These are phyloP conservation scores for Fusarium globosum DNA, from an alignment of 2,329 filamentous ascomycete genomes.

Conservation along the genomic window DNA sequence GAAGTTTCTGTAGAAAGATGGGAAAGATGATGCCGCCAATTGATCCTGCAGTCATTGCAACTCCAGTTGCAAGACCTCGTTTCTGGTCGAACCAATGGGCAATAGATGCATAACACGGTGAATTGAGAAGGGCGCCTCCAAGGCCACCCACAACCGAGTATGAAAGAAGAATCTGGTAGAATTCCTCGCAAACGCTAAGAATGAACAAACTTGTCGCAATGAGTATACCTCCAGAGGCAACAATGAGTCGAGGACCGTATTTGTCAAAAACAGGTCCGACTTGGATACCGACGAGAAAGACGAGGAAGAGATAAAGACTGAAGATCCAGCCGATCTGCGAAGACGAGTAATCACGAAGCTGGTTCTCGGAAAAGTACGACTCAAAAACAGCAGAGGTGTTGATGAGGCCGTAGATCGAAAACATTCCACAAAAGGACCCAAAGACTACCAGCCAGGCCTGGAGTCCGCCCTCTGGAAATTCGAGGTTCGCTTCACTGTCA, in stretches of 20 bases:
- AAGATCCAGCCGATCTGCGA: conserved; percentile 88
- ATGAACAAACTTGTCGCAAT: conserved; percentile 72
- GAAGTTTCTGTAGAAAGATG: conserved; percentile 58
- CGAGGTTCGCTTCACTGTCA: not conserved
- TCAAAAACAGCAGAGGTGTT: conserved; percentile 71
- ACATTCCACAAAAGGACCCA: conserved; percentile 74
- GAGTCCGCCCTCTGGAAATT: conserved; percentile 68
- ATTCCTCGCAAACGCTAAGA: conserved; percentile 74
- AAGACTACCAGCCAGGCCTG: conserved; percentile 77
- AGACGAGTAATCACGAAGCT: conserved; percentile 73
- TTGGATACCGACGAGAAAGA: conserved; percentile 85
- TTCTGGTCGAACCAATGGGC: conserved; percentile 82
- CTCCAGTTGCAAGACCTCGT: conserved; percentile 81
- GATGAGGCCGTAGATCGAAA: conserved; percentile 73
- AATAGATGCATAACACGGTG: conserved; percentile 78
- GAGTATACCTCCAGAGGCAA: conserved; percentile 71
- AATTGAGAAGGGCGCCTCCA: conserved; percentile 81
- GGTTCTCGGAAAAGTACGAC: conserved; percentile 78
- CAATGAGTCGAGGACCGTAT: conserved; percentile 75
- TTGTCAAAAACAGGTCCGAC: conserved; percentile 85
- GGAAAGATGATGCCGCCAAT: conserved; percentile 76
- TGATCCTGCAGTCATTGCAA: conserved; percentile 79
- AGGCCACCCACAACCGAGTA: conserved; percentile 80
- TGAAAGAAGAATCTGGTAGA: conserved; percentile 84
- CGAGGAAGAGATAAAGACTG: conserved; percentile 81